Base-by-base conservation (phyloP, 2,329 filamentous ascomycete genomes). In the Penicillium sp. region DNA sequence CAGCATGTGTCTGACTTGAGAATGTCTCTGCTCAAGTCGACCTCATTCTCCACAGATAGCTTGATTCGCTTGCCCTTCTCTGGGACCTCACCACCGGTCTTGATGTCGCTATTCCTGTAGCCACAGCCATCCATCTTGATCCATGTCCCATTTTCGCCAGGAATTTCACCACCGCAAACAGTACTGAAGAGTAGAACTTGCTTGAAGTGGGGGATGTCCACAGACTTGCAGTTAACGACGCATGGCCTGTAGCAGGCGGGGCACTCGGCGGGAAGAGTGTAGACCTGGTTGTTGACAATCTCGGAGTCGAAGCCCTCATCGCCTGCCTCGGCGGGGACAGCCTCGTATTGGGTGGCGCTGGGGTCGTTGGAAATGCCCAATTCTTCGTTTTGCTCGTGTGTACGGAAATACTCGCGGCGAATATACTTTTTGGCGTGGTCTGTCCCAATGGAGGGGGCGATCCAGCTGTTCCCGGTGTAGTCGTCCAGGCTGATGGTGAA, bases 161-260 rank as follows among this genome's bases (percentile, higher is more conserved):
- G 31, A 43, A 43, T 14, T 11, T 44, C 34, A 18, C 42, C 36
- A 8, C 91, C 85, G 71, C 93, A 98, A 23, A 89, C 84, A 2
- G 91, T 97, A 58, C 85, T 90, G 87, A 95, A 97, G 60, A 98
- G 78, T 32, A 96, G 84, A 3, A 98, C 93, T 65, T 97, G 88
- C 73, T 96, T 95, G 75, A 98, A 98, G 72, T 95, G 86, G 0
- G 93, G 93, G 52, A 98, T 96, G 62, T 95, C 89, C 47, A 97
- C 89, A 85, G 95, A 95, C 76, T 96, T 95, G 24, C 51, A 46
- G 18, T 95, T 90, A 8, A 94, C 95, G 3, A 83, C 82, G 71
- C 90, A 96, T 4, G 82, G 74, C 69, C 87, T 87, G 63, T 84
- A 84, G 75, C 93, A 98, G 51, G 88, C 91, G 0, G 93, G 93